Base-by-base conservation (phyloP, 306 rosid species). In the Cicer judaicum region DNA sequence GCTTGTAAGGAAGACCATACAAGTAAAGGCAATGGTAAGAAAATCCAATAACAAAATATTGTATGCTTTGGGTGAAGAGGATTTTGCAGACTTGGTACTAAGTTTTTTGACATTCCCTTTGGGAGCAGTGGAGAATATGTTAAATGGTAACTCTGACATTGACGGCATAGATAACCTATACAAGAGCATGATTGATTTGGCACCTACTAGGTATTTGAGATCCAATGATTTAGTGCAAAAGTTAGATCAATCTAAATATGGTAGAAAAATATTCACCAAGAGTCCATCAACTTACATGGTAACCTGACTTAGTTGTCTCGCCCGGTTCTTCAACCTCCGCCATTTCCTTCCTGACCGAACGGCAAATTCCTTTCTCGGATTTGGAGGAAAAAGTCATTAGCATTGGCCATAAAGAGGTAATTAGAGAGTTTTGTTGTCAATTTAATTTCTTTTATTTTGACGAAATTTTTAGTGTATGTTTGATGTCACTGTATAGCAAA, bases 321-420 rank as follows among this genome's bases (percentile, higher is more conserved):
- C 69, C 52, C 1, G 29, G 53, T 16, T 66, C 82, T 0, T 65
- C 75, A 1, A 0, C 7, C 1, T 21, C 36, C 0, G 42, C 8
- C 1, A 1, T 73, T 14, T 73, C 66, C 1, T 64, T 9, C 34
- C 38, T 64, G 0, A 14, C 7, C 1, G 36, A 0, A 7, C 18
- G 0, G 0, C 16, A 10, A 34, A 18, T 56, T 1, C 49, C 49
- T 9, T 15, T 70, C 2, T 21, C 7, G 14, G 77, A 78, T 29
- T 60, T 78, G 57, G 77, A 78, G 53, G 82, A 78, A 78, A 78
- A 1, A 29, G 4, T 41, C 4, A 18, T 79, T 3, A 7, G 2
- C 13, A 72, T 79, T 64, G 78, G 78, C 18, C 1, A n/a, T 7
- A 79, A 34, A 39, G 78, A 72, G 78, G 82, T 78, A 29, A 24